A percentile compares a stretch with the other conserved stretches of the same genome.
These are phyloP conservation scores for Claviceps humidiphila DNA, from an alignment of 2,329 filamentous ascomycete species.

Conservation along the genomic window DNA sequence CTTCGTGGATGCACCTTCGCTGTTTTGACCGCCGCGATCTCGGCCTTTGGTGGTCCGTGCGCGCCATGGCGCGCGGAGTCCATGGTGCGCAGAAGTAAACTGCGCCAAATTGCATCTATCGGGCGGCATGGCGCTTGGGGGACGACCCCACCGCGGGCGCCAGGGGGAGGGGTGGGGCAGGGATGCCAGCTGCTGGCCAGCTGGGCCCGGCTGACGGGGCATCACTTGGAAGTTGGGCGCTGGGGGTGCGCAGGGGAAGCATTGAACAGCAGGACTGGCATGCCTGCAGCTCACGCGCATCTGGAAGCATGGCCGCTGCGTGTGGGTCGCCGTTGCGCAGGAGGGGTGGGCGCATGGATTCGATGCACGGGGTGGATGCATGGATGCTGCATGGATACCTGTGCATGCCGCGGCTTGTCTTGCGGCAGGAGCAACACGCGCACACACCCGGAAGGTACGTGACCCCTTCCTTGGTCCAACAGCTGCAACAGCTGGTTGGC, in stretches of 20 bases:
- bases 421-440: neutral
- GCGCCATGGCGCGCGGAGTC: too few species aligned
- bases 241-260: neutral
- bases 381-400: neutral
- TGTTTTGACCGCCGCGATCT: too few species aligned
- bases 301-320: neutral
- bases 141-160: neutral
- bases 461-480: neutral
- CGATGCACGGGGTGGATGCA: neutral
- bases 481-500: neutral
- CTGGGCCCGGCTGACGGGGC: neutral
- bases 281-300: neutral
- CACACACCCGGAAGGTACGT: neutral
- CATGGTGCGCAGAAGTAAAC: too few species aligned
- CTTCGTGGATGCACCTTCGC: too few species aligned
- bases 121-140: constrained; percentile 9
- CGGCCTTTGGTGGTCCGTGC: too few species aligned
- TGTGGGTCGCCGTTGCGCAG: neutral
- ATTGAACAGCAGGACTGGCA: neutral
- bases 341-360: neutral
- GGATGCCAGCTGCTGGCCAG: neutral
- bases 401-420: neutral
- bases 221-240: neutral
- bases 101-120: too few species aligned
- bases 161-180: neutral